phyloP scores from a whole-genome alignment of 208 protist species.

The Leishmania amazonensis region DNA sequence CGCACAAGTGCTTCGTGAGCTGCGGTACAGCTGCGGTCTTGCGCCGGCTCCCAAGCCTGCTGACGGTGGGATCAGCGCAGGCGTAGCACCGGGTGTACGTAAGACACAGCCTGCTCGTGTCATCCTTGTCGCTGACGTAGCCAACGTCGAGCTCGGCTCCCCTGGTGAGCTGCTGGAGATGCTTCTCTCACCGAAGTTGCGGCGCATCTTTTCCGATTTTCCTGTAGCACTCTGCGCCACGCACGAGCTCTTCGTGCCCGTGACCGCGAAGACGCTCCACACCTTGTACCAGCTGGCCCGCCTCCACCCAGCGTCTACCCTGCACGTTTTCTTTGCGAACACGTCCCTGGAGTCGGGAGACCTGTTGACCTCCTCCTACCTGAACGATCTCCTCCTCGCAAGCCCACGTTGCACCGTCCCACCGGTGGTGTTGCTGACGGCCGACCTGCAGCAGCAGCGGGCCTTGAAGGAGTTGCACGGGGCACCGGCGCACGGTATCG shows the following conservation, averaged over 20 bases:
- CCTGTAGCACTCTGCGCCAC: conserved; percentile 63
- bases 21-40: conserved; percentile 29
- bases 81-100: background rate
- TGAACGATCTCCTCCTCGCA: conserved; percentile 44
- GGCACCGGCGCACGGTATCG: conserved; percentile 12
- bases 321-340: conserved; percentile 68
- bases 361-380: conserved; percentile 43
- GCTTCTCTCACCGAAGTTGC: conserved; percentile 36
- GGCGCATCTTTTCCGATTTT: conserved; percentile 37
- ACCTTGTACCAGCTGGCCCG: conserved; percentile 68
- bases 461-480: conserved; percentile 55
- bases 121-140: conserved; percentile 70
- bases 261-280: conserved; percentile 56
- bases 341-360: conserved; percentile 75
- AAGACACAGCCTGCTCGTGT: conserved; percentile 35
- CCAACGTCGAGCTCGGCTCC: conserved; percentile 66
- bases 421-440: conserved; percentile 72
- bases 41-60: background rate
- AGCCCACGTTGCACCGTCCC: conserved; percentile 27
- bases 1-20: conserved; percentile 32
- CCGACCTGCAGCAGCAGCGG: conserved; percentile 56
- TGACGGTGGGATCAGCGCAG: background rate
- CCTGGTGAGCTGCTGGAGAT: conserved; percentile 44
- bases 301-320: conserved; percentile 58
- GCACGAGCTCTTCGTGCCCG: conserved; percentile 79